Conservation (phyloP, 2,329 filamentous ascomycete species). For the Aspergillus sp. region DNA sequence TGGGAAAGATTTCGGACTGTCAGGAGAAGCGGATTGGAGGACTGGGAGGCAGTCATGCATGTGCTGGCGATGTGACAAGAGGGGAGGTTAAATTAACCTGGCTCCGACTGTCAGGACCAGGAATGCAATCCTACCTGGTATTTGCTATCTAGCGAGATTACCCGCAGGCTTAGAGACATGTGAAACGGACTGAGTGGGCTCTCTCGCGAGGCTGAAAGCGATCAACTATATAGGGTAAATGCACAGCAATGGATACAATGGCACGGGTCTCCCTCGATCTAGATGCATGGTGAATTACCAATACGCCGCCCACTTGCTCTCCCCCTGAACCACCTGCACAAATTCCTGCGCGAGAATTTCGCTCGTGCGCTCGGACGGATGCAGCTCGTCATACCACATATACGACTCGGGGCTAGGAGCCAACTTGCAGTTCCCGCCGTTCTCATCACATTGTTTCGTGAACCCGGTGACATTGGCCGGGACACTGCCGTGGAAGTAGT, state of each 20-base stretch:
- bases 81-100: not conserved
- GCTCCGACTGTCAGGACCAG: too few species aligned
- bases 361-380: slow-evolving; percentile 66
- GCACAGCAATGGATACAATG: not conserved
- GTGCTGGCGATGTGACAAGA: not conserved
- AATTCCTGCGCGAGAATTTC: slow-evolving; percentile 58
- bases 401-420: slow-evolving; percentile 49
- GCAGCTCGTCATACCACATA: slow-evolving; percentile 73
- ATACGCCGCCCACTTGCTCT: slow-evolving; percentile 30
- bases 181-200: not conserved
- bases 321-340: slow-evolving; percentile 53
- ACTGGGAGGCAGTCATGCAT: not conserved
- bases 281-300: slow-evolving; percentile 14
- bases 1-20: not conserved
- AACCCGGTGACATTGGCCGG: slow-evolving; percentile 63
- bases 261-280: not conserved
- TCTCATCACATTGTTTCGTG: slow-evolving; percentile 55
- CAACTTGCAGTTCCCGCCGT: slow-evolving; percentile 42
- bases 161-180: not conserved
- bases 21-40: not conserved
- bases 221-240: not conserved
- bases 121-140: not conserved
- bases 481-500: slow-evolving; percentile 62
- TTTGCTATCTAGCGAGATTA: too few species aligned
- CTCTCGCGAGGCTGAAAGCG: not conserved